Conservation (phyloP, 768 basidiomycete genomes). For the Kondoa malvinella region DNA sequence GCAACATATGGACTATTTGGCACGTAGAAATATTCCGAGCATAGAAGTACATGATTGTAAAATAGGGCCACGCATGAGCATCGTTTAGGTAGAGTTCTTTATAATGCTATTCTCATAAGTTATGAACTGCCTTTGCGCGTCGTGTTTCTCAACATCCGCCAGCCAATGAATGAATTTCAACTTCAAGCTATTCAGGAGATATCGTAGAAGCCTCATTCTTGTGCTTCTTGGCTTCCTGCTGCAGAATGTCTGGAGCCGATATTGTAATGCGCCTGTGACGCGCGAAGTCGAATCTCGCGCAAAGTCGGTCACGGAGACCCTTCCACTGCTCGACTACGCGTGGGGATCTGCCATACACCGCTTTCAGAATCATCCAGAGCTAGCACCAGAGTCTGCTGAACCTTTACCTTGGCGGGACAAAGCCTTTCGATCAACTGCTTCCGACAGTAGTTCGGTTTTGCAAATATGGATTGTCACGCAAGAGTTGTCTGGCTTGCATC, state of each 20-base stretch:
- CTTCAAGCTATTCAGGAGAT: neutral
- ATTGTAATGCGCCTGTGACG: neutral
- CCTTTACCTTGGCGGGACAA: slow-evolving; percentile 14
- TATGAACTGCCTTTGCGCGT: too few species aligned
- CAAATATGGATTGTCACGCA: slow-evolving; percentile 19
- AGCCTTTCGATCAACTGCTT: neutral
- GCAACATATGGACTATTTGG: too few species aligned
- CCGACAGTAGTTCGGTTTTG: neutral
- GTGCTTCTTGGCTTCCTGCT: neutral
- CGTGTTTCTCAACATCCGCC: too few species aligned
- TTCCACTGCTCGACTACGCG: slow-evolving; percentile 15
- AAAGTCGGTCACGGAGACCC: neutral
- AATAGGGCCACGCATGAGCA: too few species aligned
- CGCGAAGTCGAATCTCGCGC: neutral
- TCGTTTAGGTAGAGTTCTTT: too few species aligned
- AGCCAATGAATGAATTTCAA: neutral
- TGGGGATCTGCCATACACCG: slow-evolving; percentile 22
- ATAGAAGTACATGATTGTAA: too few species aligned
- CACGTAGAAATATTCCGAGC: too few species aligned
- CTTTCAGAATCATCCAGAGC: slow-evolving; percentile 21
- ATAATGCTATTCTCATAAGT: too few species aligned
- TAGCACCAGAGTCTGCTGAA: neutral
- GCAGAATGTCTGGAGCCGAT: neutral
- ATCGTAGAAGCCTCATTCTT: neutral
- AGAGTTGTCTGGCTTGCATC: slow-evolving; percentile 21